phyloP scores from a whole-genome alignment of 805 yeast species.

The Pichia manshurica region DNA sequence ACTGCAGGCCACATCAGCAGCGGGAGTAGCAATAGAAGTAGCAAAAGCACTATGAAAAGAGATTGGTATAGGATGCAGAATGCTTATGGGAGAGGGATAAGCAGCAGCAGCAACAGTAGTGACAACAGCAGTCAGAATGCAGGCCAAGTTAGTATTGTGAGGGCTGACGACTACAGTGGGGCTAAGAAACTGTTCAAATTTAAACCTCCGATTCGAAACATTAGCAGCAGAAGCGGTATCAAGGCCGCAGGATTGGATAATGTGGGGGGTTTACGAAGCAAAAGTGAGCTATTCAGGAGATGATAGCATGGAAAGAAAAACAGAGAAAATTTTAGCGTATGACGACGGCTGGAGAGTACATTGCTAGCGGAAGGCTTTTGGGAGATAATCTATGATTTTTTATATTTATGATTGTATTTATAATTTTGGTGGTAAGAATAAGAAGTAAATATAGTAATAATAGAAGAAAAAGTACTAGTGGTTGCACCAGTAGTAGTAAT shows the following conservation, averaged over 20 bases:
- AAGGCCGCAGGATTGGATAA: not conserved
- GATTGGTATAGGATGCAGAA: too few species aligned
- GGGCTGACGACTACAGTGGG: not conserved
- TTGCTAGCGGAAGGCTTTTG: too few species aligned
- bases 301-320: not conserved
- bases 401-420: not conserved
- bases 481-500: not conserved
- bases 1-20: not conserved
- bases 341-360: too few species aligned
- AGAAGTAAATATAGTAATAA: not conserved
- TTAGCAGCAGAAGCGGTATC: not conserved
- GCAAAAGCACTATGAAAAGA: too few species aligned
- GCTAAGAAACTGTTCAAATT: not conserved
- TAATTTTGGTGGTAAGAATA: not conserved
- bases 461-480: not conserved
- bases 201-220: conserved; percentile 2
- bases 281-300: not conserved
- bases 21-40: not conserved
- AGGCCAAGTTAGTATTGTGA: not conserved
- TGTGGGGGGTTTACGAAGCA: not conserved
- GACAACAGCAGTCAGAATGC: too few species aligned
- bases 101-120: not conserved
- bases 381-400: too few species aligned
- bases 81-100: too few species aligned
- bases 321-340: too few species aligned